phyloP scores from a whole-genome alignment of 805 yeast genomes.

The Kluyveromyces nonfermentans region DNA sequence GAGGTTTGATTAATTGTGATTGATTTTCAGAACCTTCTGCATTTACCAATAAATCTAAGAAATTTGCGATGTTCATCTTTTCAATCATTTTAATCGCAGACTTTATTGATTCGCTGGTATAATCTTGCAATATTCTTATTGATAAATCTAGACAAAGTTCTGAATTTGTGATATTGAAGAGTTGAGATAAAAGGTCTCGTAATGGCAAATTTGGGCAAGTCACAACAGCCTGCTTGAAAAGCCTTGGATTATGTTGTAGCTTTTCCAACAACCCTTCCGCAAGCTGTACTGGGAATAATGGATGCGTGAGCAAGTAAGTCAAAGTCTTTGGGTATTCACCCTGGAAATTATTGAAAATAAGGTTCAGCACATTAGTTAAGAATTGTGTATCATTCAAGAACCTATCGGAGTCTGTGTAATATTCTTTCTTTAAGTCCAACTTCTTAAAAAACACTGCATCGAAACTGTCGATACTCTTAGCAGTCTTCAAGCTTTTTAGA shows the following conservation, averaged over 20 bases:
- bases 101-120: constrained; percentile 50
- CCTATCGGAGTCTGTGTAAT: constrained; percentile 58
- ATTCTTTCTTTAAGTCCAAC: constrained; percentile 33
- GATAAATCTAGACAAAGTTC: constrained; percentile 63
- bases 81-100: constrained; percentile 29
- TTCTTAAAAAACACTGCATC: constrained; percentile 26
- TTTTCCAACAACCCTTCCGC: constrained; percentile 46
- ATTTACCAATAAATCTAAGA: constrained; percentile 26
- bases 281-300: constrained; percentile 60
- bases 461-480: constrained; percentile 19
- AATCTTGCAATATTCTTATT: constrained; percentile 56
- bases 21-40: constrained; percentile 15
- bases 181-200: constrained; percentile 51
- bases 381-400: constrained; percentile 48
- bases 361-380: constrained; percentile 36
- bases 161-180: constrained; percentile 46
- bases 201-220: constrained; percentile 65
- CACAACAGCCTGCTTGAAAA: constrained; percentile 73
- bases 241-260: constrained; percentile 47
- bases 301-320: constrained; percentile 76
- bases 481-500: constrained; percentile 18
- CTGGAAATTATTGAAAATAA: constrained; percentile 31
- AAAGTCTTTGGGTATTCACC: constrained; percentile 46
- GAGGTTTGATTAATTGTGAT: constrained; percentile 14
- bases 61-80: constrained; percentile 26